These are phyloP conservation scores for Prunus yedoensis DNA, from an alignment of 331 rosid genomes.

Conservation along the genomic window DNA sequence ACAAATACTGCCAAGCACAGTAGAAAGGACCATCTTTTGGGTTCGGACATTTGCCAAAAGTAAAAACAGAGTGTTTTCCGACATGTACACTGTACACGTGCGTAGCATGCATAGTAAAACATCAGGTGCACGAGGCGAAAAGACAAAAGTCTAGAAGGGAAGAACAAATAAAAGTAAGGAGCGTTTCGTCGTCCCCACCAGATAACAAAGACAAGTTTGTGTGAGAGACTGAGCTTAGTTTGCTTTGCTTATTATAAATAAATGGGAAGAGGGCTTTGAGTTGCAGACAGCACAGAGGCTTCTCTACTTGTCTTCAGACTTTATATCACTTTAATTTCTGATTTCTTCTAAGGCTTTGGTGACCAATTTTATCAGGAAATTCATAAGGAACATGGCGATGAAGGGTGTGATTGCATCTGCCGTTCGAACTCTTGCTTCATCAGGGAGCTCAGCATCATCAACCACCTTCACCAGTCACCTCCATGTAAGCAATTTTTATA, in stretches of 20 bases:
- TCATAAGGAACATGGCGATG: conserved; percentile 49
- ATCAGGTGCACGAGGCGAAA: neutral
- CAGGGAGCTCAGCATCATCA: conserved; percentile 25
- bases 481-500: conserved; percentile 49
- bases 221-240: neutral
- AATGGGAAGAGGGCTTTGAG: neutral
- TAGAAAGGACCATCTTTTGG: no score
- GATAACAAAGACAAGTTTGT: neutral
- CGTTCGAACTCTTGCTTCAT: conserved; percentile 44
- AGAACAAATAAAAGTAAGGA: neutral
- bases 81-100: conserved; percentile 12
- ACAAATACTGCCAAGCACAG: no score
- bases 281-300: neutral
- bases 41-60: no score
- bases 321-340: no score
- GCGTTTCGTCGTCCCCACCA: neutral
- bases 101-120: neutral
- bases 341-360: no score
- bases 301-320: neutral
- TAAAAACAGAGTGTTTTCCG: neutral
- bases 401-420: conserved; percentile 58
- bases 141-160: neutral
- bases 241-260: neutral
- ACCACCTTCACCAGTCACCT: conserved; percentile 42
- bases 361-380: neutral